Conservation (phyloP, 495 filamentous ascomycete species). For the Neurospora sp. region DNA sequence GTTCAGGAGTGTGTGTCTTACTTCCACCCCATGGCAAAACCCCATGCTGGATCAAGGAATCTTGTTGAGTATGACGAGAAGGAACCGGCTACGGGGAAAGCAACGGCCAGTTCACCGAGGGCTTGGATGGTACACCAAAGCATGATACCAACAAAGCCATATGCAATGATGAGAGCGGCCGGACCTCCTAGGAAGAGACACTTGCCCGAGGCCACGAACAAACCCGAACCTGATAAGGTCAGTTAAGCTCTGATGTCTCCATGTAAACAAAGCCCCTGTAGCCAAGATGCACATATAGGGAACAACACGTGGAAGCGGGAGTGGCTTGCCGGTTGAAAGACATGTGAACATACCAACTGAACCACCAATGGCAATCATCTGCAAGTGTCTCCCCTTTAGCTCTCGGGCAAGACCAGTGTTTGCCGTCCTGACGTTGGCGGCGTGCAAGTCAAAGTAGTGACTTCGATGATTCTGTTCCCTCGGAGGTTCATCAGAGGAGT, state of each 20-base stretch:
- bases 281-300: background rate
- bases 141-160: constrained; percentile 76
- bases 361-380: constrained; percentile 96
- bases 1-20: constrained; percentile 28
- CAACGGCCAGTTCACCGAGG: constrained; percentile 83
- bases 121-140: constrained; percentile 87
- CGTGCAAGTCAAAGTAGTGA: constrained; percentile 62
- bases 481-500: background rate
- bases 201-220: constrained; percentile 80
- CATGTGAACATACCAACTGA: constrained; percentile 62
- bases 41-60: constrained; percentile 92
- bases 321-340: background rate
- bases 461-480: constrained; percentile 21
- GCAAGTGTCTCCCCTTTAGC: constrained; percentile 76
- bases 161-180: constrained; percentile 74
- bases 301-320: background rate
- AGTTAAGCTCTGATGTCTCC: background rate
- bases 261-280: background rate
- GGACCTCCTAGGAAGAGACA: constrained; percentile 75
- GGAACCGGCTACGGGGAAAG: constrained; percentile 85
- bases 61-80: constrained; percentile 89
- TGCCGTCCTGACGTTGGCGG: constrained; percentile 65
- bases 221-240: constrained; percentile 56
- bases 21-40: constrained; percentile 98
- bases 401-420: constrained; percentile 63